These are phyloP conservation scores for Lepidium campestre DNA, from an alignment of 441 rosid genomes.

Conservation along the genomic window DNA sequence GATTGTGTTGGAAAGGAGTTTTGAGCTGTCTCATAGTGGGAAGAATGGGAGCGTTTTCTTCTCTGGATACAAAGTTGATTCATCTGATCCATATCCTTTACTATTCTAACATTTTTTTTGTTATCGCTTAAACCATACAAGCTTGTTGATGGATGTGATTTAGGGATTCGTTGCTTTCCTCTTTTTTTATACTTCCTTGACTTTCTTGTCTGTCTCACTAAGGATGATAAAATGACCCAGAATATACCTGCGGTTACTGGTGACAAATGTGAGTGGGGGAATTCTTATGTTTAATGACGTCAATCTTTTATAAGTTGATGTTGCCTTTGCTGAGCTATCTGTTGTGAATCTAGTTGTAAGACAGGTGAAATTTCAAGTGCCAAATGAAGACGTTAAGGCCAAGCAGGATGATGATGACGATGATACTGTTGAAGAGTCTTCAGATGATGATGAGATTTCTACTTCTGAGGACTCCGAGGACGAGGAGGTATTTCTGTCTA, in stretches of 20 bases:
- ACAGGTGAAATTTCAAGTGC: slow-evolving; percentile 47
- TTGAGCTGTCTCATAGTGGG: slow-evolving; percentile 74
- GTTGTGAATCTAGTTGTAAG: slow-evolving; percentile 21
- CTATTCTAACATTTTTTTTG: neutral
- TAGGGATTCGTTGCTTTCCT: neutral
- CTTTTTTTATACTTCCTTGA: slow-evolving; percentile 36
- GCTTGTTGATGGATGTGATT: slow-evolving; percentile 1
- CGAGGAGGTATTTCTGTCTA: slow-evolving; percentile 40
- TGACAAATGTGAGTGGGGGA: slow-evolving; percentile 24
- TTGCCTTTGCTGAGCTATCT: slow-evolving; percentile 19
- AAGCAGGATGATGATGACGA: slow-evolving; percentile 24
- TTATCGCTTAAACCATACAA: neutral
- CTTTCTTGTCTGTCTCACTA: slow-evolving; percentile 29
- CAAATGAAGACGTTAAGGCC: slow-evolving; percentile 33
- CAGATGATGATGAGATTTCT: slow-evolving; percentile 14
- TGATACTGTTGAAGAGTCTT: slow-evolving; percentile 31
- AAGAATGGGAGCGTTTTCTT: slow-evolving; percentile 68
- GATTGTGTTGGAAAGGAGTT: slow-evolving; percentile 50
- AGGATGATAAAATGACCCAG: slow-evolving; percentile 11
- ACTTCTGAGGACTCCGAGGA: slow-evolving; percentile 29
- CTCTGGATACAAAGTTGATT: slow-evolving; percentile 50
- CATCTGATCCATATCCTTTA: slow-evolving; percentile 51
- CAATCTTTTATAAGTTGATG: neutral
- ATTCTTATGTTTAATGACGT: neutral
- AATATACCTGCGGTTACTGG: slow-evolving; percentile 20